Percentiles rank a stretch among this genome's conserved stretches.
Evolutionary conservation across 2,329 filamentous ascomycete genomes (phyloP).

Genomic region (Lojkania enalia): DNA sequence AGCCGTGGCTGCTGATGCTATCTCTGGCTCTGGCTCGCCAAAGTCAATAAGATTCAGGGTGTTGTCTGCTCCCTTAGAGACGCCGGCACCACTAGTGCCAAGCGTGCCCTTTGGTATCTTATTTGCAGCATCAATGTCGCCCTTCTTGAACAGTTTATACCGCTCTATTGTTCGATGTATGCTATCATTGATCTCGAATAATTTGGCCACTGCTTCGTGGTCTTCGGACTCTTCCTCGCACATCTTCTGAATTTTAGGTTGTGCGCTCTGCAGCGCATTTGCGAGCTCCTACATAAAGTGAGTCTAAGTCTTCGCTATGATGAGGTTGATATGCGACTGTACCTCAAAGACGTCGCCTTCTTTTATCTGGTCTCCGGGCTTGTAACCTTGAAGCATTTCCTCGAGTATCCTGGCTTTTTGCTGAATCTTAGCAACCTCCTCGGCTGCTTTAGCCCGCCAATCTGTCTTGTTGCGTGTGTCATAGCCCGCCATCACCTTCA

Average conservation of each 20-base stretch:
- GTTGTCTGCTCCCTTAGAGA: constrained; percentile 68
- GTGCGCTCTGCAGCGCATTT: constrained; percentile 84
- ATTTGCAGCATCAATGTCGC: constrained; percentile 80
- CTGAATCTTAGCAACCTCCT: constrained; percentile 92
- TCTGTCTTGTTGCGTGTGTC: constrained; percentile 96
- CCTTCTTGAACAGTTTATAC: constrained; percentile 95
- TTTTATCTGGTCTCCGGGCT: constrained; percentile 76
- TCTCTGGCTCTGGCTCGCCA: constrained; percentile 65
- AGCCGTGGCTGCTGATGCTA: constrained; percentile 35
- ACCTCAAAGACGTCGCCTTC: constrained; percentile 71
- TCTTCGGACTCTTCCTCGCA: constrained; percentile 98
- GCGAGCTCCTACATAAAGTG: constrained; percentile 71
- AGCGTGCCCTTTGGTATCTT: constrained; percentile 82
- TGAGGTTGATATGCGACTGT: constrained; percentile 13
- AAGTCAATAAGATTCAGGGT: constrained; percentile 96
- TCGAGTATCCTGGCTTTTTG: constrained; percentile 92
- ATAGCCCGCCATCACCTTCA: constrained; percentile 99
- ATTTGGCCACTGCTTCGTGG: constrained; percentile 89
- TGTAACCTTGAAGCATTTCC: constrained; percentile 85
- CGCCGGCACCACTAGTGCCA: constrained; percentile 65
- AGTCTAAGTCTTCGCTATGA: constrained; percentile 10
- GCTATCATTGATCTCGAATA: constrained; percentile 97
- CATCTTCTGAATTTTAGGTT: constrained; percentile 99
- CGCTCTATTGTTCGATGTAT: constrained; percentile 96
- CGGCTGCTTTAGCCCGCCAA: constrained; percentile 94